Conservation (phyloP, 331 rosid species). For the Acacia pycnantha region DNA sequence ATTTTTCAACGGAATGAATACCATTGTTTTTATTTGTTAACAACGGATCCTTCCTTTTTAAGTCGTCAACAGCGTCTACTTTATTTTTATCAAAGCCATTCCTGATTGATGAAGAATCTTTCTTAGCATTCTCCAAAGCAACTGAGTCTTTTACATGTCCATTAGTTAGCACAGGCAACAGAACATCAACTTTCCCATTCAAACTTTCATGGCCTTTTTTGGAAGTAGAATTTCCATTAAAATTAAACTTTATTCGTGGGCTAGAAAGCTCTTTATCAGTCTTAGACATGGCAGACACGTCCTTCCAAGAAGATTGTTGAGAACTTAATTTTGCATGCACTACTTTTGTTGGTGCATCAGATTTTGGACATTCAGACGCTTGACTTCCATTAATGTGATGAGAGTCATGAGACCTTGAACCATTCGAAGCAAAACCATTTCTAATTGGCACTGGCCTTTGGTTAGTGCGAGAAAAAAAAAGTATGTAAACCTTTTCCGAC, state of each 20-base stretch:
- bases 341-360: conserved; percentile 44
- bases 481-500: conserved; percentile 93
- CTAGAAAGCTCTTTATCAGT: conserved; percentile 50
- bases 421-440: conserved; percentile 51
- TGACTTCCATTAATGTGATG: conserved; percentile 65
- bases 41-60: conserved; percentile 32
- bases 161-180: conserved; percentile 46
- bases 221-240: conserved; percentile 55
- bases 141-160: conserved; percentile 48
- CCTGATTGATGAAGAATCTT: conserved; percentile 37
- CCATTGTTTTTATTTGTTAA: conserved; percentile 42
- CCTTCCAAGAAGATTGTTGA: conserved; percentile 59
- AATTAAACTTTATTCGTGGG: conserved; percentile 52
- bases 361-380: conserved; percentile 47
- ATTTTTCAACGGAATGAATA: conserved; percentile 24
- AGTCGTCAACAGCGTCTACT: conserved; percentile 37
- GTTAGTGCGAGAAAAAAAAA: conserved; percentile 88
- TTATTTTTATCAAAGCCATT: conserved; percentile 46
- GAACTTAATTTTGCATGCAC: conserved; percentile 40
- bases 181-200: conserved; percentile 57
- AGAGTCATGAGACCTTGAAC: conserved; percentile 45
- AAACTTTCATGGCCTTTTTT: conserved; percentile 44
- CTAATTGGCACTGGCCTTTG: conserved; percentile 56
- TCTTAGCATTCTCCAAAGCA: conserved; percentile 53
- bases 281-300: conserved; percentile 42